Percentiles rank a stretch among this genome's conserved stretches.
phyloP scores from a whole-genome alignment of 352 stramenopile species.

The Phytophthora pinifolia region DNA sequence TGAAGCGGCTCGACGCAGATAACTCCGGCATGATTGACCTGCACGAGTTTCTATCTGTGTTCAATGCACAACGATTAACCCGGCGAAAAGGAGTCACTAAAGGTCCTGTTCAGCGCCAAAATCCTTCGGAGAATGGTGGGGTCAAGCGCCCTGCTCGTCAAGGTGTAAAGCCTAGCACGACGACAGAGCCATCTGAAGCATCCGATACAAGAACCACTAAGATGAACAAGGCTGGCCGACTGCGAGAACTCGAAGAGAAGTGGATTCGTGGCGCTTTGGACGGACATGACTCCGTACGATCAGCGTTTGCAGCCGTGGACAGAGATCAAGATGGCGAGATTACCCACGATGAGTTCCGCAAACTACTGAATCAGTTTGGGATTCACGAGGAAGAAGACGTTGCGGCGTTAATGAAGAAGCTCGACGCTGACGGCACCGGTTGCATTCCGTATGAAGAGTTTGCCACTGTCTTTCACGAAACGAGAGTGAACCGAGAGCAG shows the following conservation, averaged over 20 bases:
- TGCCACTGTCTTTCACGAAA: slow-evolving; percentile 55
- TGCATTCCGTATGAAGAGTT: slow-evolving; percentile 72
- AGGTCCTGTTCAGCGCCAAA: background rate
- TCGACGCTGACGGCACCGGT: slow-evolving; percentile 49
- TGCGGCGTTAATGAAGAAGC: slow-evolving; percentile 37
- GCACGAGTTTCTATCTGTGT: slow-evolving; percentile 57
- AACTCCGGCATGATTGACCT: slow-evolving; percentile 51
- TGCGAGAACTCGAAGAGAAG: slow-evolving; percentile 40
- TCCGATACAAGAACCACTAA: background rate
- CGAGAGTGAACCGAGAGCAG: slow-evolving; percentile 10
- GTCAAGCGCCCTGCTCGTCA: background rate
- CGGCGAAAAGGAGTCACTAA: slow-evolving; percentile 25
- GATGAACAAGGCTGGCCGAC: slow-evolving; percentile 22
- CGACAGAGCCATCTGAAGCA: background rate
- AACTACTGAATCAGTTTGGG: slow-evolving; percentile 50
- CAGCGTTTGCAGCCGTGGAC: slow-evolving; percentile 51
- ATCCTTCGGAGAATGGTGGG: background rate
- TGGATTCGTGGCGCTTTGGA: slow-evolving; percentile 52
- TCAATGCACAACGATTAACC: slow-evolving; percentile 37
- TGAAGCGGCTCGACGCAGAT: slow-evolving; percentile 49
- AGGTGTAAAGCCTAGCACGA: background rate
- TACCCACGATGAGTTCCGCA: slow-evolving; percentile 46
- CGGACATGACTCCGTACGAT: slow-evolving; percentile 29
- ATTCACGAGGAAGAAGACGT: slow-evolving; percentile 49
- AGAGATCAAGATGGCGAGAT: slow-evolving; percentile 41